Evolutionary conservation across 345 rosid genomes (phyloP).

Genomic region (Ricinus communis): DNA sequence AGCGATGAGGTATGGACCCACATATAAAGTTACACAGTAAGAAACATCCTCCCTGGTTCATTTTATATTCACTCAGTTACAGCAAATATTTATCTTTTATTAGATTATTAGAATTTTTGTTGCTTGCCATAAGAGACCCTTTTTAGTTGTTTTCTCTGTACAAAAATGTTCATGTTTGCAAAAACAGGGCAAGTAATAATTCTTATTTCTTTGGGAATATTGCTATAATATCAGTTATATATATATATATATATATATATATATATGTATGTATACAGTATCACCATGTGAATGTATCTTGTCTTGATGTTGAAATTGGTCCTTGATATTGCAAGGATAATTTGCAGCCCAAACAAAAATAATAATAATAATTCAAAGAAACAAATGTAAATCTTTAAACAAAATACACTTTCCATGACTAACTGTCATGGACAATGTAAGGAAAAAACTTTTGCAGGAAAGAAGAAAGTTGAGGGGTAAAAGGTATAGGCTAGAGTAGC

Average conservation of each 20-base stretch:
- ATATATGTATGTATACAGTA: too few species aligned
- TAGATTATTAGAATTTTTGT: too few species aligned
- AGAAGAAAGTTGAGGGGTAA: too few species aligned
- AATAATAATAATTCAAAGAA: too few species aligned
- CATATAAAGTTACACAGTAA: conserved; percentile 18
- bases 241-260: too few species aligned
- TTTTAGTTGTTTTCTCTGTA: not conserved
- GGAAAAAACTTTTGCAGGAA: too few species aligned
- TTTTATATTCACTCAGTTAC: conserved; percentile 19
- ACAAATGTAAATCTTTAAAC: not conserved
- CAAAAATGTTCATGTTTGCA: not conserved
- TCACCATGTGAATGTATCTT: conserved; percentile 6
- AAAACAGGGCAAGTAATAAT: not conserved
- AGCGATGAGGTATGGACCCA: conserved; percentile 1
- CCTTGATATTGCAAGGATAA: not conserved
- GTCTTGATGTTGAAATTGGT: conserved; percentile 12
- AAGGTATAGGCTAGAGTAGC: too few species aligned
- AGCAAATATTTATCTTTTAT: conserved; percentile 2
- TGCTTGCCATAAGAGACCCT: not conserved
- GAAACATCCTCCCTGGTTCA: conserved; percentile 23
- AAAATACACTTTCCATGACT: too few species aligned
- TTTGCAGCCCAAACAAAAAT: not conserved
- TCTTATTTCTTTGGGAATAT: conserved; percentile 5
- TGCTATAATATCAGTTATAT: not conserved
- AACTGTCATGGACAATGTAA: too few species aligned